Evolutionary conservation across 169 alveolate species (phyloP), one percentile per base, ranked within the genome.

Genomic region (Eimeria necatrix): DNA sequence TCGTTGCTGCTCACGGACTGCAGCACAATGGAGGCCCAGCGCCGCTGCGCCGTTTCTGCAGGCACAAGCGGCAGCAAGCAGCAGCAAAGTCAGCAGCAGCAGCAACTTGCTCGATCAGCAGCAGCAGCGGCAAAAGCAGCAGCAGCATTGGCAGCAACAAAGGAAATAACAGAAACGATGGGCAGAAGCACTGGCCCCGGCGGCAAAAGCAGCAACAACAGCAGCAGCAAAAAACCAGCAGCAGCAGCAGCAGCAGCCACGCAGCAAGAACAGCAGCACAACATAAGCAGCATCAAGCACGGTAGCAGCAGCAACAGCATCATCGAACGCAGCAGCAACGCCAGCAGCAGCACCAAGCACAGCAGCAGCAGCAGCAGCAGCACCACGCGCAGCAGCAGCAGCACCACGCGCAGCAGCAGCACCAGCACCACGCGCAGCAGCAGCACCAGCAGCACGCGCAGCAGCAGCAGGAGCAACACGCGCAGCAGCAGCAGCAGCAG

Each of bases 1-100:
- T 22, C 24, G 26, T 6, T 12, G 46, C 24, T 48, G n/a, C 24
- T 6, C 6, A 32, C 26, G 59, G 24, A 18, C 18, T 76, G 24
- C 6, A 76, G 61, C 24, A 60, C 87, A 0, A 18, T 20, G 18
- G 87, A 76, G 0, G 87, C 87, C 87, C 87, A 76, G 18, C 24
- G 87, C 59, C 87, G 87, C 26, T 76, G 87, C 10, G 87, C 87
- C 4, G 87, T 49, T 9, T 76, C 87, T 76, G 59, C 61, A 76
- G 87, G 20, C 6, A 76, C n/a, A 48, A n/a, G 22, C 24, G 5
- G 51, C 7, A 22, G 18, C 12, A 12, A 12, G 20, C 68, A 56
- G 68, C 68, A 56, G 20, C 68, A 56, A 18, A 56, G 68, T 12
- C 68, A 1, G 68, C 68, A 56, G 68, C 32, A 14, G 32, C n/a